Percentiles rank a stretch among this genome's conserved stretches.
Conservation (phyloP, 1,139 yeast genomes). For the Saccharomyces hybrid region DNA sequence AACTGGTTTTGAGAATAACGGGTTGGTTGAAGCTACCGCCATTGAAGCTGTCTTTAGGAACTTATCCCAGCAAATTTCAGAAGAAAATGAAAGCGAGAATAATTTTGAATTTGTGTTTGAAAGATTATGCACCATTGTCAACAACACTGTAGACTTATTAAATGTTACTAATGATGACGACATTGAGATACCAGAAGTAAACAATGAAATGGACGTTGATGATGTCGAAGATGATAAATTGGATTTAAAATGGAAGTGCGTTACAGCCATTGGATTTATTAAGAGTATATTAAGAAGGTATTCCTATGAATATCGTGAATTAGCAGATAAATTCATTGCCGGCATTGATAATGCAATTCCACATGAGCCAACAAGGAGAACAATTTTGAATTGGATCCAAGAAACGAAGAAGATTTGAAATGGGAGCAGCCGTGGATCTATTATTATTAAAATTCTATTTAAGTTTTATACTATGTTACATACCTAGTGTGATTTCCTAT, state of each 20-base stretch:
- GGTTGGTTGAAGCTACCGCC: conserved; percentile 33
- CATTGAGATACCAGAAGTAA: conserved; percentile 28
- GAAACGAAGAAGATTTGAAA: conserved; percentile 29
- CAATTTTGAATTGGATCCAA: conserved; percentile 30
- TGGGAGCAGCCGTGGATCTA: neutral
- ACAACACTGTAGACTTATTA: conserved; percentile 29
- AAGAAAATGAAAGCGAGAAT: conserved; percentile 15
- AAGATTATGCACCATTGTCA: conserved; percentile 37
- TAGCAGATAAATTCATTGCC: conserved; percentile 21
- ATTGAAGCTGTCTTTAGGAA: conserved; percentile 35
- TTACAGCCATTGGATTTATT: conserved; percentile 31
- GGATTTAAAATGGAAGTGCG: conserved; percentile 36
- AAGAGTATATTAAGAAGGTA: conserved; percentile 37
- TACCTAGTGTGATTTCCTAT: neutral
- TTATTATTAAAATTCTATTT: neutral
- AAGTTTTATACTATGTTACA: neutral
- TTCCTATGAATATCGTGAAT: conserved; percentile 28
- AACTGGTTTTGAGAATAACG: conserved; percentile 21
- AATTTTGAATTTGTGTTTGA: conserved; percentile 35
- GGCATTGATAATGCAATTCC: conserved; percentile 22
- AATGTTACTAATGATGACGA: conserved; percentile 23
- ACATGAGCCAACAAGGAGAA: conserved; percentile 28
- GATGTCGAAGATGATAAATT: conserved; percentile 13
- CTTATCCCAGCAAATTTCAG: conserved; percentile 25
- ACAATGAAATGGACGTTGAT: conserved; percentile 17